A percentile compares a stretch with the other conserved stretches of the same genome.
Conservation (phyloP, 768 basidiomycete genomes). For the Pisolithus marmoratus region DNA sequence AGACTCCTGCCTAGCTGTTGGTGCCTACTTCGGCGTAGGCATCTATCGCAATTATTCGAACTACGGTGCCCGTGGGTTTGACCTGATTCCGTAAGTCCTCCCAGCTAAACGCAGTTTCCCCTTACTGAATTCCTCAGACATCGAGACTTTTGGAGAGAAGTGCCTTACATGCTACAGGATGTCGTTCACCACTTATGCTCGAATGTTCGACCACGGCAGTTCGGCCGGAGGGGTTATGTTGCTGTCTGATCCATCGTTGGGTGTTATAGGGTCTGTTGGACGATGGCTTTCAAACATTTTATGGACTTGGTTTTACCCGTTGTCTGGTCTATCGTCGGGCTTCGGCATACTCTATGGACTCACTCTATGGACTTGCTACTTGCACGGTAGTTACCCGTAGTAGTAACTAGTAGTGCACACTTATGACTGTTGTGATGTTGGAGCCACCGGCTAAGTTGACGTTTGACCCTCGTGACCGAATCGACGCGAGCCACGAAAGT, state of each 20-base stretch:
- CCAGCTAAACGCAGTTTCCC: conserved; percentile 3
- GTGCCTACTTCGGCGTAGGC: conserved; percentile 69
- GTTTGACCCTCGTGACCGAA: neutral
- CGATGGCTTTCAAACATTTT: neutral
- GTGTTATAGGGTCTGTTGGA: neutral
- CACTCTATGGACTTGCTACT: conserved; percentile 8
- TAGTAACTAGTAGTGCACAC: too few species aligned
- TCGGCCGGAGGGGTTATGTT: conserved; percentile 69
- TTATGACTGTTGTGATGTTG: neutral
- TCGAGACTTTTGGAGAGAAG: conserved; percentile 87
- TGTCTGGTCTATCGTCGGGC: too few species aligned
- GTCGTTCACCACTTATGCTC: conserved; percentile 75
- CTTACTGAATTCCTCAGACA: conserved; percentile 43
- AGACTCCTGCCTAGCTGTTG: conserved; percentile 50
- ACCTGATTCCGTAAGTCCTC: conserved; percentile 78
- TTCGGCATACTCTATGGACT: conserved; percentile 2
- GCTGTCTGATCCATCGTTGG: conserved; percentile 45
- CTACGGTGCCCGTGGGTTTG: conserved; percentile 78
- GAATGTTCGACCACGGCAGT: conserved; percentile 58
- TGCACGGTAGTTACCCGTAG: conserved; percentile 1
- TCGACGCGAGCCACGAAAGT: neutral
- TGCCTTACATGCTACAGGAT: conserved; percentile 79
- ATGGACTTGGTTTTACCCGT: neutral
- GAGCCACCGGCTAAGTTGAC: neutral
- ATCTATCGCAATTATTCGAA: conserved; percentile 86